Base-by-base conservation (phyloP, 192 early-diverging fungal species). In the Backusella psychrophila region DNA sequence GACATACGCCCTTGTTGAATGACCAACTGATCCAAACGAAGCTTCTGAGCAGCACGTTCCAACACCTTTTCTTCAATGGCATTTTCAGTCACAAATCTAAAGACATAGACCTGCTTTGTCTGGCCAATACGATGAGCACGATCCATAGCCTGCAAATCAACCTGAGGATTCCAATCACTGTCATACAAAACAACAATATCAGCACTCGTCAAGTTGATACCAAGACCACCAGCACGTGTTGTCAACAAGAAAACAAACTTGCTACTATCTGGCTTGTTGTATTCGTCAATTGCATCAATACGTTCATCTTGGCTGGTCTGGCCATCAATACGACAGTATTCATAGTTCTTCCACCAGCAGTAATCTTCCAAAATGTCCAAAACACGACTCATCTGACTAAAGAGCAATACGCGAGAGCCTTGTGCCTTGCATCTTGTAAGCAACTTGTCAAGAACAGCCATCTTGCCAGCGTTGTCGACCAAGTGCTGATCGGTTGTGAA, bases 61-160 rank as follows among this genome's bases (percentile, higher is more conserved):
- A 99, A 83, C 1, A 99, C 95, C 83, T 97, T 98, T 80, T 99
- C 98, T 84, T 99, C 98, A 78, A 99, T 94, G 12, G 95, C 92
- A 77, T 97, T 95, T 90, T 98, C 96, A 39, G 97, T 95, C 23
- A 99, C 95, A 74, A 99, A 96, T 53, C 98, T 85, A 81, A 95
- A 99, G 17, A 99, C 95, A 69, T 94, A 88, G 35, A 99, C 98
- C 82, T 99, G 97, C 83, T 98, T 98, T 39, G 92, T 99, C 79
- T 99, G 98, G 6, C 98, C 98, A 69, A 99, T 99, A 81, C 98
- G 95, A 86, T 99, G 98, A 7, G 98, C 98, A 66, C 98, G 94
- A 84, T 99, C 98, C 88, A 97, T 94, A 21, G 96, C 96, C 84
- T 95, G 94, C 17, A 96, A 84, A 85, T 98, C 94, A 3, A 93